Conservation (phyloP, 2,329 filamentous ascomycete genomes). For the Colletotrichum graminicola region DNA sequence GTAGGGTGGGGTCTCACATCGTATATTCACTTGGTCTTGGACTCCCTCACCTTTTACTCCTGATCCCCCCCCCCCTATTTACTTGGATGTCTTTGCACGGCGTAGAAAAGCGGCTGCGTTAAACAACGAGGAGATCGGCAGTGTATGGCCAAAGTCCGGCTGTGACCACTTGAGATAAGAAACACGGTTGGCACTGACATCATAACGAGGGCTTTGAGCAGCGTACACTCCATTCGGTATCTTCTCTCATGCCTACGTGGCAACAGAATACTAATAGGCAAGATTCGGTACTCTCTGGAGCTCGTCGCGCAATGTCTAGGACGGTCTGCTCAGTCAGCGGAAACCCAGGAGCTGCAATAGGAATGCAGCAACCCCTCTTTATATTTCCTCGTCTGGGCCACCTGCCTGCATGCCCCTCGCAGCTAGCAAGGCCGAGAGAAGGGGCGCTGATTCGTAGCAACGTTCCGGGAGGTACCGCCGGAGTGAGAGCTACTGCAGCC, state of each 20-base stretch:
- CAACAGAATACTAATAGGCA: background rate
- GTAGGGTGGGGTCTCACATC: too few relatives aligned
- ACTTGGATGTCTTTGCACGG: conserved; percentile 5
- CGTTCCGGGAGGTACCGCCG: background rate
- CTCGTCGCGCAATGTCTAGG: background rate
- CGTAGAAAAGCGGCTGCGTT: background rate
- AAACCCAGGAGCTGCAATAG: background rate
- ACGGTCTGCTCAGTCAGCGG: too few relatives aligned
- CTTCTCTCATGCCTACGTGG: background rate
- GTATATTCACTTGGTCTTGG: background rate
- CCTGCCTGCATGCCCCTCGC: background rate
- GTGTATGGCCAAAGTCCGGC: conserved; percentile 1
- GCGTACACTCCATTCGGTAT: background rate
- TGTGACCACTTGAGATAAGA: background rate
- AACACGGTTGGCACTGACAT: background rate
- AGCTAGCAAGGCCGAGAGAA: background rate
- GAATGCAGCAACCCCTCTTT: background rate
- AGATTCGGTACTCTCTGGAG: background rate
- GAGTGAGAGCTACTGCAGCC: conserved; percentile 21
- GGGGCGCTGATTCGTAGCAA: conserved; percentile 15
- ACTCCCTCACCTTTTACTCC: background rate
- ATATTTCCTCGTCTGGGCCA: background rate
- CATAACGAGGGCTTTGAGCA: background rate
- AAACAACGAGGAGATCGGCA: conserved; percentile 3
- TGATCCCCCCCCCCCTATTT: background rate